These are phyloP conservation scores for Triticum dicoccoides DNA, from an alignment of 176 grass and related monocot species.

Conservation along the genomic window DNA sequence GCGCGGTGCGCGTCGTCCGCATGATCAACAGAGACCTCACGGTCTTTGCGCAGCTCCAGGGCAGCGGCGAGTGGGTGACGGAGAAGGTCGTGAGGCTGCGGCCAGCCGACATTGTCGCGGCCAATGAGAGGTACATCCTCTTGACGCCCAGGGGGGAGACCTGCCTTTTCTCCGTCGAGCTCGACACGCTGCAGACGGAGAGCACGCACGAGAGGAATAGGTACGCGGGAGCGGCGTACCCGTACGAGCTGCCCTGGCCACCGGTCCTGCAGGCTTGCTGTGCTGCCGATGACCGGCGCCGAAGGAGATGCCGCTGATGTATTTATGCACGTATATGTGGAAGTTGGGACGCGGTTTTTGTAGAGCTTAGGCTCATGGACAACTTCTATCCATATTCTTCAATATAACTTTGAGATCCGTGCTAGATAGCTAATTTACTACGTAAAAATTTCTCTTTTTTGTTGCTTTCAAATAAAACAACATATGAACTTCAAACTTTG, in stretches of 20 bases:
- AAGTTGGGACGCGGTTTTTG: too few species aligned
- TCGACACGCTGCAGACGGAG: background rate
- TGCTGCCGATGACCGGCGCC: background rate
- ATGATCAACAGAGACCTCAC: background rate
- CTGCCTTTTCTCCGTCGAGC: conserved; percentile 28
- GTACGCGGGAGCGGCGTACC: background rate
- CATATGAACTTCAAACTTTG: too few species aligned
- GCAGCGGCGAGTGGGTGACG: background rate
- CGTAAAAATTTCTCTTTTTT: too few species aligned
- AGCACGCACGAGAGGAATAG: background rate
- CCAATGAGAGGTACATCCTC: background rate
- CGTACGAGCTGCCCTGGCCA: conserved; percentile 13
- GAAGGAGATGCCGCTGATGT: background rate
- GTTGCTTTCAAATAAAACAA: too few species aligned
- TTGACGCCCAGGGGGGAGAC: conserved; percentile 14
- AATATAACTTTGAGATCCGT: too few species aligned
- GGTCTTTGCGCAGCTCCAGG: background rate
- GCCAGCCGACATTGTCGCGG: background rate
- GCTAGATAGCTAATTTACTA: too few species aligned
- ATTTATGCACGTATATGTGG: too few species aligned
- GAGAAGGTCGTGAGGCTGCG: background rate
- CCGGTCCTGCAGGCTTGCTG: background rate
- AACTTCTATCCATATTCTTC: too few species aligned
- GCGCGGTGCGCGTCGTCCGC: background rate
- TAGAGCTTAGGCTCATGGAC: too few species aligned